Evolutionary conservation across 2,329 filamentous ascomycete species (phyloP).

Genomic region (Phialophora tarda): DNA sequence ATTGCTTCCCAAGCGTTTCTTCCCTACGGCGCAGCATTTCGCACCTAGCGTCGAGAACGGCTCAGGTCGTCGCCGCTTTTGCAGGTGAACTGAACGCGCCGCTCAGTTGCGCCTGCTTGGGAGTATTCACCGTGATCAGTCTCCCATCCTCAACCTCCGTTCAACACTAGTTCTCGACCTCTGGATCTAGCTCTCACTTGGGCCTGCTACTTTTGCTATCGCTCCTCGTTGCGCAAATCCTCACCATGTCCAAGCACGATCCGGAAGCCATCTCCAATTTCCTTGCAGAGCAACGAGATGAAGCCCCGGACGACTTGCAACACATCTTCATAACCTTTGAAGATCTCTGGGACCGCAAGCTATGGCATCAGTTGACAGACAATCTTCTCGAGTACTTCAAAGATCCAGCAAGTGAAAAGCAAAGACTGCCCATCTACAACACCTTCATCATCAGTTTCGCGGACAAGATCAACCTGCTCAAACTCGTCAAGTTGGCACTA

Average conservation of each 20-base stretch:
- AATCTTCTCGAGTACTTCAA: conserved; percentile 87
- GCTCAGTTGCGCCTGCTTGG: conserved; percentile 12
- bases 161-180: background rate
- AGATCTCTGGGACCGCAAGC: conserved; percentile 95
- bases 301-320: conserved; percentile 85
- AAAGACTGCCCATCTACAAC: conserved; percentile 90
- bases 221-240: background rate
- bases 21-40: background rate
- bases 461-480: conserved; percentile 98
- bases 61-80: background rate
- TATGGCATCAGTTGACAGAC: conserved; percentile 98
- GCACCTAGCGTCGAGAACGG: background rate
- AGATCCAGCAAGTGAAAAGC: conserved; percentile 75
- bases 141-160: background rate
- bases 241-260: conserved; percentile 41
- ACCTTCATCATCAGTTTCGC: conserved; percentile 94
- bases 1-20: background rate
- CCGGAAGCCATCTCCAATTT: conserved; percentile 75
- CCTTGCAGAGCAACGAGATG: conserved; percentile 85
- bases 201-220: background rate
- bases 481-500: conserved; percentile 88
- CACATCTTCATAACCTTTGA: conserved; percentile 89
- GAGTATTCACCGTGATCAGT: background rate
- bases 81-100: conserved; percentile 5
- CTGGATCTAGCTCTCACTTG: background rate